Conservation (phyloP, 352 stramenopile genomes). For the Pythium guiyangense region DNA sequence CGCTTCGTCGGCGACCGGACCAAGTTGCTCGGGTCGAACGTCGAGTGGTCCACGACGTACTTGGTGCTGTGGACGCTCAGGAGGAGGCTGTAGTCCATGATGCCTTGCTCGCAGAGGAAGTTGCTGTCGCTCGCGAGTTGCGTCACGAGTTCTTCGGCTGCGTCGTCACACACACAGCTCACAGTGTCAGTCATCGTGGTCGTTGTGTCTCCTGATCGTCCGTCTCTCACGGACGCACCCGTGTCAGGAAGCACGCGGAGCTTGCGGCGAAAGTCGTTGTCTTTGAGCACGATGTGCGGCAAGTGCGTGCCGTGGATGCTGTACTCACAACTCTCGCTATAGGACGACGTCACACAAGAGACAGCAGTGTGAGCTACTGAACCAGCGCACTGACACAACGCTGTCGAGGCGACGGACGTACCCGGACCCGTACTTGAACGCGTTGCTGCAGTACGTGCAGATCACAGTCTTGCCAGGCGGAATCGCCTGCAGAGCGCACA, state of each 20-base stretch:
- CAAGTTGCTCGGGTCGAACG: constrained; percentile 26
- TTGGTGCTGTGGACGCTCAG: constrained; percentile 84
- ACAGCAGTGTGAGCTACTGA: background rate
- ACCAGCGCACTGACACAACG: background rate
- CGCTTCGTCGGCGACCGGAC: constrained; percentile 59
- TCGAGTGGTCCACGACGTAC: constrained; percentile 72
- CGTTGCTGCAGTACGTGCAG: constrained; percentile 81
- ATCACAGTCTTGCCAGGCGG: constrained; percentile 79
- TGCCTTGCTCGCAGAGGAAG: constrained; percentile 73
- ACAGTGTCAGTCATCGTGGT: background rate
- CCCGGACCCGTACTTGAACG: constrained; percentile 68
- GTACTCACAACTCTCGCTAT: constrained; percentile 62
- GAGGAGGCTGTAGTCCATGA: constrained; percentile 89
- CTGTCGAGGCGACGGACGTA: constrained; percentile 13
- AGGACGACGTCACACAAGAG: background rate
- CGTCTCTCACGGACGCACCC: constrained; percentile 16
- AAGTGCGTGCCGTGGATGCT: constrained; percentile 76
- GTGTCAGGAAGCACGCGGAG: constrained; percentile 62
- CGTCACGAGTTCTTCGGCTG: constrained; percentile 48
- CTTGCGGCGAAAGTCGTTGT: constrained; percentile 87
- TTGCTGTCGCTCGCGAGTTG: constrained; percentile 69
- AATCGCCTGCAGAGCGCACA: constrained; percentile 32
- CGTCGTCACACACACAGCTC: background rate
- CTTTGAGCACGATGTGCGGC: constrained; percentile 77
- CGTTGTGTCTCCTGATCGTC: too few relatives aligned